Evolutionary conservation across 208 protist species (phyloP).

Genomic region (Trypanosoma grayi): DNA sequence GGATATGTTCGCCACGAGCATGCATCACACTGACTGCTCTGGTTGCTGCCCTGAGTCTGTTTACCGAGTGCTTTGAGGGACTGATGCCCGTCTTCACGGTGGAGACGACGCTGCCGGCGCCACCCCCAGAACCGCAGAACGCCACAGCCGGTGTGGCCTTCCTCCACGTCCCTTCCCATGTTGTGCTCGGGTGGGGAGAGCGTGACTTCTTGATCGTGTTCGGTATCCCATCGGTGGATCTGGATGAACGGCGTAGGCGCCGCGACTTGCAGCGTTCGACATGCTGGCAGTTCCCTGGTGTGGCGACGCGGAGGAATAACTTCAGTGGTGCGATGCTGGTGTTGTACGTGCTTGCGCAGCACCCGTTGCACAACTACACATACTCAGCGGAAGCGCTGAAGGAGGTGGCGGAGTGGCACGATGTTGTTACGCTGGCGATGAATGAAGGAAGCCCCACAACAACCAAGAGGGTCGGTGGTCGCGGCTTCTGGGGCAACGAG

Average conservation of each 20-base stretch:
- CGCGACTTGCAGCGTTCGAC: constrained; percentile 39
- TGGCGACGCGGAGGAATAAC: constrained; percentile 29
- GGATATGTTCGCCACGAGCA: too few species aligned
- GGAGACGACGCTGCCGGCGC: too few species aligned
- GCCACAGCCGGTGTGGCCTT: too few species aligned
- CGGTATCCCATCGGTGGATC: constrained; percentile 41
- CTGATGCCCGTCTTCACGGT: too few species aligned
- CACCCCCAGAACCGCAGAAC: too few species aligned
- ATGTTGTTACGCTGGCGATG: constrained; percentile 34
- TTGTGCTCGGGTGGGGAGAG: background rate
- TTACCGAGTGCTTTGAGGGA: too few species aligned
- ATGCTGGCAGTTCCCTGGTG: constrained; percentile 38
- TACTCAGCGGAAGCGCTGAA: constrained; percentile 24
- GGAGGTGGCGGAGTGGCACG: constrained; percentile 37
- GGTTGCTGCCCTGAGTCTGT: too few species aligned
- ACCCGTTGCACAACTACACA: constrained; percentile 10
- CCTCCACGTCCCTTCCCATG: background rate
- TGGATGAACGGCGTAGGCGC: constrained; percentile 12
- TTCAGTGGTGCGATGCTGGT: constrained; percentile 28
- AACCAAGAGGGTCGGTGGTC: background rate
- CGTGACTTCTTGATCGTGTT: constrained; percentile 30
- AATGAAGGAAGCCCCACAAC: constrained; percentile 22
- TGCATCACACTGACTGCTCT: too few species aligned
- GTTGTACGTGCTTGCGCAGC: constrained; percentile 13
- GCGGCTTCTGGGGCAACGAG: constrained; percentile 3